A percentile compares a stretch with the other conserved stretches of the same genome.
Conservation (phyloP, 768 basidiomycete species). For the Coprinellus aureogranulatus region DNA sequence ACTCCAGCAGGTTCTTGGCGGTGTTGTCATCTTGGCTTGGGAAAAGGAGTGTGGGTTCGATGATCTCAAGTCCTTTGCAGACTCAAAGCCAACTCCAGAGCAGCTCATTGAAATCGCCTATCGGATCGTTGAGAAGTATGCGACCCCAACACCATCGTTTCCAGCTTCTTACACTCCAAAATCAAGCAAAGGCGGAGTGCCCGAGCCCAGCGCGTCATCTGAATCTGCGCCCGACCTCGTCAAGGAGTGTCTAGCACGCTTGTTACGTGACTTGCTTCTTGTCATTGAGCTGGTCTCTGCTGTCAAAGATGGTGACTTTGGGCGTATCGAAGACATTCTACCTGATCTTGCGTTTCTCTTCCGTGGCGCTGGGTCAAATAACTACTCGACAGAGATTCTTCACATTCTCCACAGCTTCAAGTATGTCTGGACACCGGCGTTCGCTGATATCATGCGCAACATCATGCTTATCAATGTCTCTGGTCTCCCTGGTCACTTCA, state of each 20-base stretch:
- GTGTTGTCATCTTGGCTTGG: slow-evolving; percentile 27
- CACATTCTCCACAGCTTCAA: slow-evolving; percentile 21
- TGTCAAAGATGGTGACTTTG: slow-evolving; percentile 2
- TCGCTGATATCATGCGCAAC: slow-evolving; percentile 29
- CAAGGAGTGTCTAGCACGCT: background rate
- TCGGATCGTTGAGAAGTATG: background rate
- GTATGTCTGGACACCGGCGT: slow-evolving; percentile 25
- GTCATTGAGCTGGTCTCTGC: background rate
- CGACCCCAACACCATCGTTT: background rate
- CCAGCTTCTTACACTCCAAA: background rate
- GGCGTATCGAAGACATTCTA: background rate
- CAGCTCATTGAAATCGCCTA: background rate
- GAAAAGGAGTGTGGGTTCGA: slow-evolving; percentile 9
- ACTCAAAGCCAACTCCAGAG: slow-evolving; percentile 1
- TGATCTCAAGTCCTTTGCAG: background rate
- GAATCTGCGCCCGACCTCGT: background rate
- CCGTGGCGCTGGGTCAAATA: background rate
- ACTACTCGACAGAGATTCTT: slow-evolving; percentile 13
- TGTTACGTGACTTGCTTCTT: background rate
- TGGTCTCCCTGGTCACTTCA: slow-evolving; percentile 24
- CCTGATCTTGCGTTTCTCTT: slow-evolving; percentile 1
- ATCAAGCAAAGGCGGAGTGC: background rate
- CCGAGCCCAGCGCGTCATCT: background rate
- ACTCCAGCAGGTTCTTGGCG: slow-evolving; percentile 22
- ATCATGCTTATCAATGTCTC: slow-evolving; percentile 25